These are phyloP conservation scores for Globisporangium nagaii DNA, from an alignment of 352 stramenopile genomes.

Conservation along the genomic window DNA sequence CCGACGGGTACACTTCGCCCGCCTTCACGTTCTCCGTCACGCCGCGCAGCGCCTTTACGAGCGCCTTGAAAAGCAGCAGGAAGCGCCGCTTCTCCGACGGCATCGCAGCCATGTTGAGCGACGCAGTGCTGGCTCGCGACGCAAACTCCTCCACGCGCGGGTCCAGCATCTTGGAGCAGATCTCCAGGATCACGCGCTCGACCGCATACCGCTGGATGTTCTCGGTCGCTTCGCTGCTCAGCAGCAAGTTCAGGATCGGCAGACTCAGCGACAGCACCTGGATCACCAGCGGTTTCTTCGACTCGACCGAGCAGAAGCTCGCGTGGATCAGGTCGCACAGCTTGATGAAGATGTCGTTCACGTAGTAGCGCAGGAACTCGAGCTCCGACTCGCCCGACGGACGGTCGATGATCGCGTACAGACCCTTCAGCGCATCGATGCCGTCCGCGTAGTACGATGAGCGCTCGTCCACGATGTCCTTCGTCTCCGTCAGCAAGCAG, in stretches of 20 bases:
- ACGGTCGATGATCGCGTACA: conserved; percentile 74
- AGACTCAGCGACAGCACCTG: conserved; percentile 71
- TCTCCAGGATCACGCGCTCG: conserved; percentile 69
- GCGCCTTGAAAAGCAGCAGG: conserved; percentile 63
- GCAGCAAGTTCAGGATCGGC: conserved; percentile 56
- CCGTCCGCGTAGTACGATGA: conserved; percentile 56
- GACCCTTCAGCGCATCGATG: conserved; percentile 67
- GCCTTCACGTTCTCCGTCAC: conserved; percentile 55
- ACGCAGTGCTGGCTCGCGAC: conserved; percentile 30
- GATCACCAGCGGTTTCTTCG: conserved; percentile 59
- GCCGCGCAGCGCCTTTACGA: conserved; percentile 55
- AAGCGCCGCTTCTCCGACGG: conserved; percentile 54
- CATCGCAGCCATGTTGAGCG: conserved; percentile 29
- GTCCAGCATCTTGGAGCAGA: conserved; percentile 73
- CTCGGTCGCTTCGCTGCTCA: conserved; percentile 48
- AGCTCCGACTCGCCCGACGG: conserved; percentile 49
- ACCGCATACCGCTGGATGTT: conserved; percentile 72
- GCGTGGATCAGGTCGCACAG: conserved; percentile 74
- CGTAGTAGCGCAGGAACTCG: conserved; percentile 64
- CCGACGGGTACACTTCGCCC: conserved; percentile 66
- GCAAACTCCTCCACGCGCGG: conserved; percentile 57
- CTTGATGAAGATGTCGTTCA: conserved; percentile 72
- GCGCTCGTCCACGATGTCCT: conserved; percentile 52
- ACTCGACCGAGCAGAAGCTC: conserved; percentile 54
- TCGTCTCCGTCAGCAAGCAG: conserved; percentile 47